Evolutionary conservation across 1,284 basidiomycete species (phyloP).

Genomic region (Cutaneotrichosporon sp.): DNA sequence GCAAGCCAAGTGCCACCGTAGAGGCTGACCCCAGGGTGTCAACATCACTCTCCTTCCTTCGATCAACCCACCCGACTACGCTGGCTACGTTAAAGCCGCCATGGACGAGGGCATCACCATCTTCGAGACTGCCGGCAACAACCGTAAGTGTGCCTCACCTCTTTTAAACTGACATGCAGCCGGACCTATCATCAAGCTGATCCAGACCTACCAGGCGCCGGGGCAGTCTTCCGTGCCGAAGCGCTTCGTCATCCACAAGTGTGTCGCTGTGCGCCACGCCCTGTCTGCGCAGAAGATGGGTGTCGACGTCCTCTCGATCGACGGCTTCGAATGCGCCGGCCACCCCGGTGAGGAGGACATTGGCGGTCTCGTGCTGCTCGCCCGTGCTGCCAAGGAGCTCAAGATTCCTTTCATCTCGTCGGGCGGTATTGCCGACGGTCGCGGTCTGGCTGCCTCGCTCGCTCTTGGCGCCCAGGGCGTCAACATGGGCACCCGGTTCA

Average conservation of each 20-base stretch:
- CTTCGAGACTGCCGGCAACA: conserved; percentile 91
- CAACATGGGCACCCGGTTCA: conserved; percentile 62
- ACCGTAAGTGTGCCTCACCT: conserved; percentile 55
- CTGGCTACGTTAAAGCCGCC: conserved; percentile 70
- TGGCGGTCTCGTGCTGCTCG: conserved; percentile 80
- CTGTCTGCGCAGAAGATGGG: conserved; percentile 71
- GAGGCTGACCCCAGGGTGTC: conserved; percentile 57
- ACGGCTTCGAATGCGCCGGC: conserved; percentile 88
- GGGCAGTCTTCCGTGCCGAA: conserved; percentile 21
- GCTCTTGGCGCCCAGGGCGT: conserved; percentile 79
- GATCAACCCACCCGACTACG: conserved; percentile 86
- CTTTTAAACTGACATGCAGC: conserved; percentile 51
- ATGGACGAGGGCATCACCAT: conserved; percentile 83
- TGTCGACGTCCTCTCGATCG: conserved; percentile 79
- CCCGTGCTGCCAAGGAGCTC: conserved; percentile 79
- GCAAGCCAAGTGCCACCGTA: no score
- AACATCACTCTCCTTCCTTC: conserved; percentile 86
- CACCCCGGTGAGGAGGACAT: conserved; percentile 95
- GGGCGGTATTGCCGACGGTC: conserved; percentile 75
- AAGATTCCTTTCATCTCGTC: conserved; percentile 83
- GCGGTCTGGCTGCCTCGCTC: conserved; percentile 75
- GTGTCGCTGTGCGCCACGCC: conserved; percentile 80
- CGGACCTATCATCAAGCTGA: conserved; percentile 69
- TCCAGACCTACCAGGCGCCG: conserved; percentile 56
- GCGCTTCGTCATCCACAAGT: conserved; percentile 84